Evolutionary conservation across 73 alveolate species (phyloP), one percentile per base, ranked within the genome.

Genomic region (Paramecium sexaurelia): DNA sequence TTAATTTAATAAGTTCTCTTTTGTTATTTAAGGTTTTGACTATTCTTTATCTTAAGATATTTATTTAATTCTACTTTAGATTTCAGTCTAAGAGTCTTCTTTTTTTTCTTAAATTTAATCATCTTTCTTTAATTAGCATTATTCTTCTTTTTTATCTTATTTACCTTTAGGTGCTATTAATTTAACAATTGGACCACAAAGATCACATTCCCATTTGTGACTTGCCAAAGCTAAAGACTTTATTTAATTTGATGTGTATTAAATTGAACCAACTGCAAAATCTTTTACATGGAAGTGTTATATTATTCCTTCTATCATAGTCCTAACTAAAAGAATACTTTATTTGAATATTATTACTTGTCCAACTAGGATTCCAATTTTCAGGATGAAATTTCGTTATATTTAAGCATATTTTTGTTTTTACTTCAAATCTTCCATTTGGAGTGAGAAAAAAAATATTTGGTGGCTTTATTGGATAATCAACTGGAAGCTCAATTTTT

Each of bases 321-420:
- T 95, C 45, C 97, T 91, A 37, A 97, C 96, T 33, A 86, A n/a
- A 22, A 66, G 29, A 55, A 37, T 51, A 20, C 6, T 1, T 51
- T n/a, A n/a, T 17, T 19, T 57, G 22, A 61, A 61, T 33, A 35
- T 4, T 66, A 17, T 55, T 86, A 47, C 61, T 36, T 32, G 99
- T 97, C 99, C 99, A 97, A 73, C 99, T 98, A 11, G 99, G 97
- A 93, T 97, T 97, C 99, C 99, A 97, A 45, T 96, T 95, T 85
- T 97, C 99, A 33, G 98, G 98, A 57, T 97, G 99, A 85, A 92
- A 97, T 84, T 95, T 95, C 2, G 99, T 97, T 90, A 97, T 95
- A 17, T 98, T 96, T 82, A 97, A 85, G 82, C 99, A 97, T 37
- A 97, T 97, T 85, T 97, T 92, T 83, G 92, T 95, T 61, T 86